Percentiles rank a stretch among this genome's conserved stretches.
phyloP scores from a whole-genome alignment of 129 eudicot genomes.

The Tagetes patula region DNA sequence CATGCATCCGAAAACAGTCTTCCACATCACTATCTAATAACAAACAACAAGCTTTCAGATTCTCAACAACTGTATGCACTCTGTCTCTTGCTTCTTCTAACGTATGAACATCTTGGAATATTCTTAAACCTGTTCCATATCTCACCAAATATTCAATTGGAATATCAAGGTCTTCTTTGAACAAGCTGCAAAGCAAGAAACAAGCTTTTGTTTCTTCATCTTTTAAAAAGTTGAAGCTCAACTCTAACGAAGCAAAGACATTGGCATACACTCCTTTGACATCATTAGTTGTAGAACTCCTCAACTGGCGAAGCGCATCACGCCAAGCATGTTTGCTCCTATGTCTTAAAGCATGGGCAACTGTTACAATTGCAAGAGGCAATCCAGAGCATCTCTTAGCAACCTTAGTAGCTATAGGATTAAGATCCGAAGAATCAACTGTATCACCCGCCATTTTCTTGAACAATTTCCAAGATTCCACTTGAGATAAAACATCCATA shows the following conservation, averaged over 20 bases:
- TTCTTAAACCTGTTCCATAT: constrained; percentile 47
- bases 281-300: constrained; percentile 32
- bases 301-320: constrained; percentile 37
- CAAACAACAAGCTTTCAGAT: constrained; percentile 44
- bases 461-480: constrained; percentile 46
- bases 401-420: constrained; percentile 34
- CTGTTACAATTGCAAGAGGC: constrained; percentile 48
- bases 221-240: constrained; percentile 42
- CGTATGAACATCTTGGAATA: constrained; percentile 39
- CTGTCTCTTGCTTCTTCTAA: constrained; percentile 46
- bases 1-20: constrained; percentile 48
- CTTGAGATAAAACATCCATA: constrained; percentile 35
- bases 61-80: constrained; percentile 31
- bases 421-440: constrained; percentile 32
- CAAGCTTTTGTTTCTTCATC: constrained; percentile 38
- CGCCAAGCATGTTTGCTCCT: constrained; percentile 43
- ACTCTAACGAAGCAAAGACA: constrained; percentile 35
- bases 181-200: constrained; percentile 48
- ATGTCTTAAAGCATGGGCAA: constrained; percentile 44
- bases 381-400: constrained; percentile 42
- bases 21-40: constrained; percentile 41
- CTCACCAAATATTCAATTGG: constrained; percentile 39
- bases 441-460: constrained; percentile 33
- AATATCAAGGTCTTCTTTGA: constrained; percentile 48
- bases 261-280: constrained; percentile 45